A percentile compares a stretch with the other conserved stretches of the same genome.
Conservation (phyloP, 805 yeast species). For the Sugiyamaella americana region DNA sequence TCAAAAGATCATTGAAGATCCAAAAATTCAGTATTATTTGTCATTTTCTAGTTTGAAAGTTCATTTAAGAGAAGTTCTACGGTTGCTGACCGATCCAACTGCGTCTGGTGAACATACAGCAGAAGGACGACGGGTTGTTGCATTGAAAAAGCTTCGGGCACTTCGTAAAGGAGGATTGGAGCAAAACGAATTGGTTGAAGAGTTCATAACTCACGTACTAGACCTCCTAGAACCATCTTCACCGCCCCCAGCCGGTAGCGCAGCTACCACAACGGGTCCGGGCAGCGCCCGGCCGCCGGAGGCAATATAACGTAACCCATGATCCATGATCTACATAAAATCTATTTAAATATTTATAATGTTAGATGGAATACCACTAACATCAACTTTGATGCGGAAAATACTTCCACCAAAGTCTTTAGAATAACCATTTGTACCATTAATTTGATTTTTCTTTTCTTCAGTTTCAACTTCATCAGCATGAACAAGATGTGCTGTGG, state of each 20-base stretch:
- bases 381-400: slow-evolving; percentile 23
- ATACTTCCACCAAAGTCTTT: slow-evolving; percentile 24
- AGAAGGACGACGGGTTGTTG: slow-evolving; percentile 54
- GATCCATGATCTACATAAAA: too few relatives aligned
- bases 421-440: slow-evolving; percentile 3
- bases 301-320: too few relatives aligned
- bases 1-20: slow-evolving; percentile 36
- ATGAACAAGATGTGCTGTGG: slow-evolving; percentile 39
- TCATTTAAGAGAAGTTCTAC: slow-evolving; percentile 47
- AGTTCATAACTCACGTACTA: slow-evolving; percentile 47
- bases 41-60: slow-evolving; percentile 47
- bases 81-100: slow-evolving; percentile 42
- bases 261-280: too few relatives aligned
- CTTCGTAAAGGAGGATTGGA: slow-evolving; percentile 61
- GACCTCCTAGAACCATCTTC: slow-evolving; percentile 20
- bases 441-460: slow-evolving; percentile 17
- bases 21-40: slow-evolving; percentile 41
- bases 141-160: slow-evolving; percentile 53
- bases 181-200: slow-evolving; percentile 63
- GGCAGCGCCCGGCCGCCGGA: too few relatives aligned
- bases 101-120: slow-evolving; percentile 44
- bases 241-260: too few relatives aligned
- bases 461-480: slow-evolving; percentile 5
- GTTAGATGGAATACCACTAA: slow-evolving; percentile 15
- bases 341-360: slow-evolving; percentile 5